Percentiles rank a stretch among this genome's conserved stretches.
Evolutionary conservation across 257 asterid species (phyloP).

Genomic region (Fraxinus quadrangulata): DNA sequence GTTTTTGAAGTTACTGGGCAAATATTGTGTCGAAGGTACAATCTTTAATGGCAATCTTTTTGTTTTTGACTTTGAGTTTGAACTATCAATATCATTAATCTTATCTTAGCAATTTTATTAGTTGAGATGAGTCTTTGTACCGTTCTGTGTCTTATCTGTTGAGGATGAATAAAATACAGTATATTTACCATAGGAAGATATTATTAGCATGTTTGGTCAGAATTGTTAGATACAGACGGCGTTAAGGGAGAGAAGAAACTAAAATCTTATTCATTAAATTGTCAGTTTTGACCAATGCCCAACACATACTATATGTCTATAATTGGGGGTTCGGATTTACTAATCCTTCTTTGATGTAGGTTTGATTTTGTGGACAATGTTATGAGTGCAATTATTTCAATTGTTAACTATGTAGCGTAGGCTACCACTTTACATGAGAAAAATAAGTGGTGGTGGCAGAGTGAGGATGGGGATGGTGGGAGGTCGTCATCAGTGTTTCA

Average conservation of each 20-base stretch:
- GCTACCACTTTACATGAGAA: background rate
- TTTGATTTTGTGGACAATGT: background rate
- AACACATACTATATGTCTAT: background rate
- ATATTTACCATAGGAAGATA: background rate
- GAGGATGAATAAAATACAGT: background rate
- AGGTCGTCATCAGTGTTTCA: background rate
- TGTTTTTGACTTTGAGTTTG: background rate
- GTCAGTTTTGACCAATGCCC: background rate
- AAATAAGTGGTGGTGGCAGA: background rate
- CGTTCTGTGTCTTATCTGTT: background rate
- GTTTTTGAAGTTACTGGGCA: slow-evolving; percentile 28
- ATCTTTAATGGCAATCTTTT: background rate
- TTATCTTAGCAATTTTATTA: background rate
- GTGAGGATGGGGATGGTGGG: background rate
- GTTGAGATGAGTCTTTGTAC: background rate
- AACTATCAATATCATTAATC: background rate
- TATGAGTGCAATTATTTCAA: background rate
- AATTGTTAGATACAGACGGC: background rate
- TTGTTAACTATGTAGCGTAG: background rate
- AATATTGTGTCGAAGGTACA: slow-evolving; percentile 1
- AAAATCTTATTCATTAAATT: background rate
- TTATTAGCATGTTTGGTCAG: background rate
- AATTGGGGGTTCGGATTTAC: background rate
- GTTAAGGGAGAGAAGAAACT: background rate
- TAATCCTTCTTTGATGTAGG: background rate